A percentile compares a stretch with the other conserved stretches of the same genome.
Evolutionary conservation across 2,329 filamentous ascomycete species (phyloP).

Genomic region (Ophiostoma piceae): DNA sequence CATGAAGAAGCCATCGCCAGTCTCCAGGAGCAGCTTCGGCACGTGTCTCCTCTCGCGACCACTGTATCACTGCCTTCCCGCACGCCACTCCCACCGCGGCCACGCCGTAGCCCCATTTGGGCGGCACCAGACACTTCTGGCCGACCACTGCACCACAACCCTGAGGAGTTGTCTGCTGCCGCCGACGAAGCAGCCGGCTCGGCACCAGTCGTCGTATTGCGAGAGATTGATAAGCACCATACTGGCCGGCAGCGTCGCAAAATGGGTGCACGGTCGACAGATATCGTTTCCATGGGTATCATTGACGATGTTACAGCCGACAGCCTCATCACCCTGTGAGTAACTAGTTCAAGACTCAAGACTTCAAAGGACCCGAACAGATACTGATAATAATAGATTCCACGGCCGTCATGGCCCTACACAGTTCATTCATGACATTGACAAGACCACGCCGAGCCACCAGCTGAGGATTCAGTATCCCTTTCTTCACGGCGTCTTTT

Average conservation of each 20-base stretch:
- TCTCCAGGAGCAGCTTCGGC: slow-evolving; percentile 12
- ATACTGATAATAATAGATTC: not conserved
- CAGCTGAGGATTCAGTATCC: slow-evolving; percentile 11
- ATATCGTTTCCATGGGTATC: slow-evolving; percentile 11
- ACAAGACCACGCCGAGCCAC: not conserved
- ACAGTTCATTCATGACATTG: slow-evolving; percentile 1
- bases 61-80: not conserved
- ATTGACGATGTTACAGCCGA: slow-evolving; percentile 7
- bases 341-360: too few relatives aligned
- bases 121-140: not conserved
- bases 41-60: not conserved
- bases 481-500: slow-evolving; percentile 7
- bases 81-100: slow-evolving; percentile 9
- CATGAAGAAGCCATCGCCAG: slow-evolving; percentile 15
- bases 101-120: slow-evolving; percentile 9
- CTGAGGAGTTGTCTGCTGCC: slow-evolving; percentile 14
- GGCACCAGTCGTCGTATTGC: slow-evolving; percentile 9
- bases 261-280: slow-evolving; percentile 10
- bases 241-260: slow-evolving; percentile 14
- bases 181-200: slow-evolving; percentile 12
- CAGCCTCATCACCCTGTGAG: slow-evolving; percentile 7
- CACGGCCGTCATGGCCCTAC: not conserved
- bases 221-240: slow-evolving; percentile 13
- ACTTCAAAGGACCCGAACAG: too few relatives aligned
- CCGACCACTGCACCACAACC: not conserved